Conservation (phyloP, 768 basidiomycete genomes). For the Lentinula raphanica region DNA sequence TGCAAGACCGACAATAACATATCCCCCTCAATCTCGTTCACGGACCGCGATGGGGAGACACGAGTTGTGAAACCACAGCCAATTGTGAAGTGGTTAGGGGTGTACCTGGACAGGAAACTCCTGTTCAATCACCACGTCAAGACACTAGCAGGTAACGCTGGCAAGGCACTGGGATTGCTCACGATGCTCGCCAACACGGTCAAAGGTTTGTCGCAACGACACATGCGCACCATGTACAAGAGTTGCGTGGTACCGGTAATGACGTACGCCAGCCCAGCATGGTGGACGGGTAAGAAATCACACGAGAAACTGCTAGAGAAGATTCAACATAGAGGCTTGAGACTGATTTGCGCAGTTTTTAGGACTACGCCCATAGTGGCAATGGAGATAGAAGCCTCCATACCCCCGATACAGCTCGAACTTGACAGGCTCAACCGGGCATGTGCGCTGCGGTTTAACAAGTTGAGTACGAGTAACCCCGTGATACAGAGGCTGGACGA, state of each 20-base stretch:
- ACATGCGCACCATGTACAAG: conserved; percentile 23
- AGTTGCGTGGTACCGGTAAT: conserved; percentile 26
- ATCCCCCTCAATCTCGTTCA: conserved; percentile 12
- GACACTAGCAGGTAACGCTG: conserved; percentile 17
- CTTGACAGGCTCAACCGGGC: not conserved
- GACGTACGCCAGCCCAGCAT: conserved; percentile 27
- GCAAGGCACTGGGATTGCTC: conserved; percentile 9
- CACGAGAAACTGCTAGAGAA: conserved; percentile 19
- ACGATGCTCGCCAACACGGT: conserved; percentile 30
- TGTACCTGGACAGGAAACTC: conserved; percentile 28
- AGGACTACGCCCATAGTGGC: conserved; percentile 25
- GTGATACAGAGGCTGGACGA: conserved; percentile 9
- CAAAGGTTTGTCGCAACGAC: conserved; percentile 23
- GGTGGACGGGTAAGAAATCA: conserved; percentile 23
- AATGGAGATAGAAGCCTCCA: conserved; percentile 26
- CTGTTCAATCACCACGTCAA: conserved; percentile 26
- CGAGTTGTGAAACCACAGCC: conserved; percentile 6
- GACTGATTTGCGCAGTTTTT: too few relatives aligned
- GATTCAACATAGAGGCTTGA: conserved; percentile 23
- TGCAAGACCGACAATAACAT: not conserved
- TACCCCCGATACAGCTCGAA: conserved; percentile 18
- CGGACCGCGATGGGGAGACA: not conserved
- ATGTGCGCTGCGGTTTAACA: not conserved
- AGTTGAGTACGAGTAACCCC: conserved; percentile 8
- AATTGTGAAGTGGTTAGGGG: conserved; percentile 26